These are phyloP conservation scores for Ceratocystis alfenasii DNA, from an alignment of 2,329 filamentous ascomycete genomes.

Conservation along the genomic window DNA sequence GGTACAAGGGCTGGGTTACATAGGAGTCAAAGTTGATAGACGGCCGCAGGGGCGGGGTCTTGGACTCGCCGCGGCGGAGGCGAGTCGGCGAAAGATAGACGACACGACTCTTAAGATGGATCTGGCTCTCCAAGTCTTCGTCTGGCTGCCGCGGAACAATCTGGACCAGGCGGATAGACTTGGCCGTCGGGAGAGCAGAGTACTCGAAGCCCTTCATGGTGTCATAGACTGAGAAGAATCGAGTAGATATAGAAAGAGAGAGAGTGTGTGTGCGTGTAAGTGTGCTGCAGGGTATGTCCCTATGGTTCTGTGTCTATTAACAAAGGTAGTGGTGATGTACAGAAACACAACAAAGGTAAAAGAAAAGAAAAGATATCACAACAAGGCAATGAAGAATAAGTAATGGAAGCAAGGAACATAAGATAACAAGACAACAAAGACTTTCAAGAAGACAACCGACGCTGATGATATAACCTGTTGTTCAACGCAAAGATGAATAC, in stretches of 20 bases:
- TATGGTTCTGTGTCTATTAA: not conserved
- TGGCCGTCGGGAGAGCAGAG: constrained; percentile 15
- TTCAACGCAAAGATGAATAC: not conserved
- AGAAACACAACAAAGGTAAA: not conserved
- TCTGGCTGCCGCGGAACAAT: constrained; percentile 17
- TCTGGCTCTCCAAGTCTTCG: constrained; percentile 15
- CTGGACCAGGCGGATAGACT: constrained; percentile 22
- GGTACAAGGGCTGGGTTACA: constrained; percentile 15
- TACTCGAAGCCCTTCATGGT: constrained; percentile 17
- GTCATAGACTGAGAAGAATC: not conserved
- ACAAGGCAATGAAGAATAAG: not conserved
- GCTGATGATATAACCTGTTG: not conserved
- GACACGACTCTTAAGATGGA: constrained; percentile 18
- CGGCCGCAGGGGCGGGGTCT: constrained; percentile 14
- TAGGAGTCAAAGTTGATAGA: constrained; percentile 20
- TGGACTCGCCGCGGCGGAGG: constrained; percentile 19
- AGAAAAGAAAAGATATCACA: not conserved
- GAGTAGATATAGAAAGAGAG: not conserved
- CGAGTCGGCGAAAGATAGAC: constrained; percentile 20
- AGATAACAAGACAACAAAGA: not conserved
- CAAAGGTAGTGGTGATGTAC: not conserved
- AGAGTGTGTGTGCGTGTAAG: not conserved
- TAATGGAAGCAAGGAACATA: not conserved
- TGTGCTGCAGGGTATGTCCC: not conserved
- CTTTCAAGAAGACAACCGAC: not conserved